Evolutionary conservation across 2,329 filamentous ascomycete species (phyloP), one percentile per base, ranked within the genome.

Genomic region (Cercospora sp.): DNA sequence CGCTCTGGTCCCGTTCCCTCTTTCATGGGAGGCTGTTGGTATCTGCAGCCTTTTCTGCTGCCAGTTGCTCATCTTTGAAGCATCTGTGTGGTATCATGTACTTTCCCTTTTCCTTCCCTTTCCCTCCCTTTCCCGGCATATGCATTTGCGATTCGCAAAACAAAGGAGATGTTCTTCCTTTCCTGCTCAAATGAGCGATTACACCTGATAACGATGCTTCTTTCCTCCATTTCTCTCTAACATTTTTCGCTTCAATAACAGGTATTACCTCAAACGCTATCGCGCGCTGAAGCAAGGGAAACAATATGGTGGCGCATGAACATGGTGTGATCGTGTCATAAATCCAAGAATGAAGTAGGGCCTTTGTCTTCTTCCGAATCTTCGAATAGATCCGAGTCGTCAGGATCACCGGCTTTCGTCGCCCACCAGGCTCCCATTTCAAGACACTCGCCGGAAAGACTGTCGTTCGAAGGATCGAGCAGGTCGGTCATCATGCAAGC

Each of bases 251-350:
- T 51, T 23, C 3, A 13, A 51, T 13, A 51, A 20, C 61, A 96
- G 92, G 78, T 96, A 97, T 80, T 97, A 95, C 82, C 84, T 97
- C 75, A 97, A 96, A 84, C 88, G 91, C 78, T 97, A 97, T 82
- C 90, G 94, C 74, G 89, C 92, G 28, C 82, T 97, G 75, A 89
- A 90, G 76, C 90, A 95, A 82, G 86, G 92, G 77, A 64, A 64
- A 57, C 62, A 64, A 64, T 64, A 64, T 31, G 62, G 48, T 33
- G 62, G 62, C 31, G 45, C 45, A 51, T 64, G 53, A 60, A 26
- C 30, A 33, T 42, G 31, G 45, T 23, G 12, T 59, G 31, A 58
- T n/a, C 13, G n/a, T 16, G n/a, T 48, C 28, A 28, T 20, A 23
- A 23, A 53, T 63, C 58, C 33, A 60, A 28, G 58, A 40, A 60